Base-by-base conservation (phyloP, 2,329 filamentous ascomycete species). In the Gyromitra esculenta region DNA sequence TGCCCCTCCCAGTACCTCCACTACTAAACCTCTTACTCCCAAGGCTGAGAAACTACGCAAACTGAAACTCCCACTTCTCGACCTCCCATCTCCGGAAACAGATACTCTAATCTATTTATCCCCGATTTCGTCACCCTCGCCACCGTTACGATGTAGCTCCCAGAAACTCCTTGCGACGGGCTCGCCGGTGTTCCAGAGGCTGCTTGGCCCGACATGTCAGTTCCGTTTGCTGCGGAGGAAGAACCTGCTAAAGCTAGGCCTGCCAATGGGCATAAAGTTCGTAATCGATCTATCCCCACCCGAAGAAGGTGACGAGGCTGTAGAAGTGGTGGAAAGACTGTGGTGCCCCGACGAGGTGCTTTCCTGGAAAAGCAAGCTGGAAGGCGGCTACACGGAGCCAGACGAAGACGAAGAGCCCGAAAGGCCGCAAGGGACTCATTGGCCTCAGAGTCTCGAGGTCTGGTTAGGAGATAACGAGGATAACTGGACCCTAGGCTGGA, bases 261-360 rank as follows among this genome's bases (percentile, higher is more conserved):
- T 83, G 4, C 82, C 81, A 0, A 79, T 82, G 1, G 86, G 85
- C 0, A 83, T 91, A 80, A 86, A 86, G 73, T 91, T 87, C 78
- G 83, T 91, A 18, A 80, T 92, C 45, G 89, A 92, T 79, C 84
- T 92, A 11, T 91, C 89, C 0, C 90, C 90, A 0, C 86, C 88
- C 0, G 83, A 83, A 0, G 87, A 90, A 80, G 90, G 89, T 0
- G 89, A 91, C 1, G 89, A 91, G 11, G 86, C 89, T 8, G 87
- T 90, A 0, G 86, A 88, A 31, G 84, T 88, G 75, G 85, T 89
- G 73, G 88, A 87, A 0, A 86, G 89, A 73, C 80, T 91, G 11
- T 90, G 87, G 11, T 86, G 90, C 68, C 87, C 89, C 0, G 82
- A 84, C 2, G 86, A 87, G 0, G 85, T 91, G 43, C 85, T 86